Evolutionary conservation across 176 grass and related monocot species (phyloP).

Genomic region (Carex scoparia): DNA sequence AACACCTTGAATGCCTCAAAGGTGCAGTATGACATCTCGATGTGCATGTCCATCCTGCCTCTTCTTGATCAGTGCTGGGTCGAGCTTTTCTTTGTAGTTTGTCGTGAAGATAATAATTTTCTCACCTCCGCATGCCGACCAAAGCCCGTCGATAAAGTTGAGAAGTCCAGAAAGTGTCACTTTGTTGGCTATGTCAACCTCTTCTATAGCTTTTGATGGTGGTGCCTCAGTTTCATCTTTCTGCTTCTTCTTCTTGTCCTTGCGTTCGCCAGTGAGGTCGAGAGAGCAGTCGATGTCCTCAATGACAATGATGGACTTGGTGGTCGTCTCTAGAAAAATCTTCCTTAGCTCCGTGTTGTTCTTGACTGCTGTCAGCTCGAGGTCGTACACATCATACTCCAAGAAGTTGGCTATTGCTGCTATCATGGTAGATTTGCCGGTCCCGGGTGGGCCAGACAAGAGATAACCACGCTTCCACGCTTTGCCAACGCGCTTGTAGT

Average conservation of each 20-base stretch:
- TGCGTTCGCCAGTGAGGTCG: constrained; percentile 27
- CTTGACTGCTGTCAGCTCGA: constrained; percentile 29
- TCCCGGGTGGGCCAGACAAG: constrained; percentile 23
- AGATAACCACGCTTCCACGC: constrained; percentile 35
- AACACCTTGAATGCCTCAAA: constrained; percentile 36
- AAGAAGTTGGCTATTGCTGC: constrained; percentile 25
- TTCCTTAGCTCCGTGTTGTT: constrained; percentile 27
- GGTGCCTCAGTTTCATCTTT: neutral
- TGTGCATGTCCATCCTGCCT: constrained; percentile 42
- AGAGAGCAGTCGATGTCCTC: constrained; percentile 34
- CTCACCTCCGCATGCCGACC: constrained; percentile 31
- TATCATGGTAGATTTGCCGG: constrained; percentile 33
- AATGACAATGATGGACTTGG: constrained; percentile 32
- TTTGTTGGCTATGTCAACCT: neutral
- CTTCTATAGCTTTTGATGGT: neutral
- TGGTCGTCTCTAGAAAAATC: constrained; percentile 23
- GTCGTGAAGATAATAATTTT: constrained; percentile 35
- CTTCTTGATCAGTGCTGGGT: constrained; percentile 30
- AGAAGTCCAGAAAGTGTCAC: constrained; percentile 35
- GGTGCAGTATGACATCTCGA: constrained; percentile 42
- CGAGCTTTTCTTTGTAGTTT: constrained; percentile 30
- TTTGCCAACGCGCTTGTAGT: constrained; percentile 30
- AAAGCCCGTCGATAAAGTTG: constrained; percentile 35
- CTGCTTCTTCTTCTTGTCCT: neutral
- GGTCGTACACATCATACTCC: constrained; percentile 25